Conservation (phyloP, 2,329 filamentous ascomycete species). For the Dryadomyces sulphureus region DNA sequence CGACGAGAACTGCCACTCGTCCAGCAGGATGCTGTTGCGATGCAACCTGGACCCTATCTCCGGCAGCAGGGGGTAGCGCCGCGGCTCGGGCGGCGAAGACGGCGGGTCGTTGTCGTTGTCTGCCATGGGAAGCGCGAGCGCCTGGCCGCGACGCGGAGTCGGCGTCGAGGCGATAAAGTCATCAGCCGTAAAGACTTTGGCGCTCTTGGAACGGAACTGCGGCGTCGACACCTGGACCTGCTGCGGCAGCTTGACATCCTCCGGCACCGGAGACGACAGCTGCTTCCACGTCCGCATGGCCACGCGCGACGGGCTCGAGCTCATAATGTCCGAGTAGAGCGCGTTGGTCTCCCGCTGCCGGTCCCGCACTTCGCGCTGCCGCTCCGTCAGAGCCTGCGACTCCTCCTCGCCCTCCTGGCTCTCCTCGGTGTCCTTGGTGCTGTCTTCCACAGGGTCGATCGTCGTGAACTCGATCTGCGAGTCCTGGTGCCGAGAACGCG, state of each 20-base stretch:
- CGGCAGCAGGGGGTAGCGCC: conserved; percentile 34
- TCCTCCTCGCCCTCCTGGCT: conserved; percentile 20
- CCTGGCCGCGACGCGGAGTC: conserved; percentile 41
- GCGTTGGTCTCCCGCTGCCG: conserved; percentile 52
- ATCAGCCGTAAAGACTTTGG: not conserved
- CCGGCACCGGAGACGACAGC: not conserved
- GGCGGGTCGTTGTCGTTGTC: conserved; percentile 31
- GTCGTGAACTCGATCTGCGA: conserved; percentile 68
- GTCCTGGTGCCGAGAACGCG: conserved; percentile 58
- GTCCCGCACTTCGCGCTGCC: conserved; percentile 63
- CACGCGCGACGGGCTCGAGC: conserved; percentile 31
- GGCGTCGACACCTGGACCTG: conserved; percentile 27
- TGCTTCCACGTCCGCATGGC: not conserved
- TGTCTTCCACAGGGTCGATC: conserved; percentile 44
- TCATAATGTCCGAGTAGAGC: conserved; percentile 52
- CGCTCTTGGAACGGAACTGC: too few species aligned
- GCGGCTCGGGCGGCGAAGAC: conserved; percentile 42
- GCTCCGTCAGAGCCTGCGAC: conserved; percentile 64
- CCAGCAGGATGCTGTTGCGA: conserved; percentile 18
- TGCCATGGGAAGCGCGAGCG: conserved; percentile 21
- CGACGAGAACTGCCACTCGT: conserved; percentile 39
- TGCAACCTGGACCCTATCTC: conserved; percentile 36
- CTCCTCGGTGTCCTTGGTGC: conserved; percentile 4
- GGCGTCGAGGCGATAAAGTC: conserved; percentile 45
- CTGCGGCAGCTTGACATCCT: conserved; percentile 7